These are phyloP conservation scores for Phytophthora sojae DNA, from an alignment of 352 stramenopile species.

Conservation along the genomic window DNA sequence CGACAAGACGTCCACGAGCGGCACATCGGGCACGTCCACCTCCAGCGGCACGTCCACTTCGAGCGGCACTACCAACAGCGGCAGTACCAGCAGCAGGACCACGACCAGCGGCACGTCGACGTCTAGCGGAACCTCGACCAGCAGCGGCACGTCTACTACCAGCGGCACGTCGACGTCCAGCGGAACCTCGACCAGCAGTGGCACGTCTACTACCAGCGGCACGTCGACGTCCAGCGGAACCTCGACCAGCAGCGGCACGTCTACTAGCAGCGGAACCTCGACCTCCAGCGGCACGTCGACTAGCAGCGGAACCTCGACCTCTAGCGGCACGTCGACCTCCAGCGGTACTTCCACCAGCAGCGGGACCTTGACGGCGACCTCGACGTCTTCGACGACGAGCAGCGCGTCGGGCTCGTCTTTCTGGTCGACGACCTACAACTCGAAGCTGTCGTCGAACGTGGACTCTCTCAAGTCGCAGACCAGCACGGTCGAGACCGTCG, in stretches of 20 bases:
- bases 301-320: slow-evolving; percentile 7
- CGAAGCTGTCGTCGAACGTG: slow-evolving; percentile 52
- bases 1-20: slow-evolving; percentile 1
- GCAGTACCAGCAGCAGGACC: slow-evolving; percentile 18
- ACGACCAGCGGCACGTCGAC: slow-evolving; percentile 16
- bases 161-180: slow-evolving; percentile 5
- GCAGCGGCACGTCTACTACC: slow-evolving; percentile 9
- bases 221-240: slow-evolving; percentile 14
- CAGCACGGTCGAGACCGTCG: slow-evolving; percentile 60
- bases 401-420: slow-evolving; percentile 46
- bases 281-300: slow-evolving; percentile 11
- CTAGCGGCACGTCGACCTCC: slow-evolving; percentile 10
- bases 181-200: slow-evolving; percentile 18
- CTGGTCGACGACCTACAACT: slow-evolving; percentile 64
- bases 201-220: slow-evolving; percentile 7
- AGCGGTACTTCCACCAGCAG: slow-evolving; percentile 20
- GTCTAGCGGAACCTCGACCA: slow-evolving; percentile 6
- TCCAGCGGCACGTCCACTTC: slow-evolving; percentile 9
- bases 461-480: slow-evolving; percentile 59
- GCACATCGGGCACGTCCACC: slow-evolving; percentile 19
- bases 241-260: slow-evolving; percentile 1
- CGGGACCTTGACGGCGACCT: slow-evolving; percentile 20
- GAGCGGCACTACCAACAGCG: slow-evolving; percentile 1
- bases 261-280: slow-evolving; percentile 4
- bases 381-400: slow-evolving; percentile 34